These are phyloP conservation scores for Saccharomycopsis lassenensis DNA, from an alignment of 805 yeast species.

Conservation along the genomic window DNA sequence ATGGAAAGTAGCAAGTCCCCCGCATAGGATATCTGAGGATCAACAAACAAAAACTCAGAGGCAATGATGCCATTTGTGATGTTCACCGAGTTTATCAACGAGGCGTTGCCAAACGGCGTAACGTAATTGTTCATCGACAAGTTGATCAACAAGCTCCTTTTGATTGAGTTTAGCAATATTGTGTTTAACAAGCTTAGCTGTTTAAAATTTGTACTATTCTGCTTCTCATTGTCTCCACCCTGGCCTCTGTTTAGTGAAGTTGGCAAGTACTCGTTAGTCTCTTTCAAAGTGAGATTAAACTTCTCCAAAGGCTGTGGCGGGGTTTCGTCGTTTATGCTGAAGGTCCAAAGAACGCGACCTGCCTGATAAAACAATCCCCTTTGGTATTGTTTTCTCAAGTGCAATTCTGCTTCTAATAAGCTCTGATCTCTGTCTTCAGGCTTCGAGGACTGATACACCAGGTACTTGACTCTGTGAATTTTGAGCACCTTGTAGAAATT, in stretches of 20 bases:
- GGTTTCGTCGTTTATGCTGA: slow-evolving; percentile 28
- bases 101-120: slow-evolving; percentile 39
- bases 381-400: slow-evolving; percentile 26
- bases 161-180: slow-evolving; percentile 21
- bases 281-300: slow-evolving; percentile 18
- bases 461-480: slow-evolving; percentile 14
- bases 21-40: slow-evolving; percentile 36
- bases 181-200: slow-evolving; percentile 12
- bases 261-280: slow-evolving; percentile 19
- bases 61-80: slow-evolving; percentile 1
- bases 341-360: slow-evolving; percentile 34
- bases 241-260: too few species aligned
- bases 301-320: slow-evolving; percentile 25
- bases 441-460: slow-evolving; percentile 21
- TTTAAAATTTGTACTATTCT: slow-evolving; percentile 5
- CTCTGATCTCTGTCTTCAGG: slow-evolving; percentile 30
- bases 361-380: slow-evolving; percentile 28
- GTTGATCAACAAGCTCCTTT: slow-evolving; percentile 29
- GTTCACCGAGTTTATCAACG: slow-evolving; percentile 16
- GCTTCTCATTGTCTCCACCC: slow-evolving; percentile 4
- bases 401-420: slow-evolving; percentile 32
- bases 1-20: slow-evolving; percentile 33
- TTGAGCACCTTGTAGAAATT: slow-evolving; percentile 15
- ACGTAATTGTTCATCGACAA: slow-evolving; percentile 27
- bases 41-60: slow-evolving; percentile 30